Evolutionary conservation across 352 stramenopile species (phyloP), one percentile per base, ranked within the genome.

Genomic region (Aphanomyces astaci): DNA sequence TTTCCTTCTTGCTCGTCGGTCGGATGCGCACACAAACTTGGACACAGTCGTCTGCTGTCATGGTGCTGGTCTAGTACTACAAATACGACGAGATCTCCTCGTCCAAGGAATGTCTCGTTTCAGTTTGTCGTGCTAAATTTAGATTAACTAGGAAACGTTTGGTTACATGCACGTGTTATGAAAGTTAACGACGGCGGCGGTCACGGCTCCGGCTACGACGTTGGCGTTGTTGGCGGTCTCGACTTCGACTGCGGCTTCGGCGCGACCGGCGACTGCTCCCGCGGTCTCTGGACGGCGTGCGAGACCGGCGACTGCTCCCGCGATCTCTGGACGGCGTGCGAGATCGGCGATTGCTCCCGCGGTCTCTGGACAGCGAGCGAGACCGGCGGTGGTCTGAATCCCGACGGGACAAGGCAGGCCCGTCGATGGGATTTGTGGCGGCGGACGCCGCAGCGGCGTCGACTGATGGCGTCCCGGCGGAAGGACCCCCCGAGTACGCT

Each of bases 11-110:
- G 25, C 69, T 76, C 24, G 70, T 70, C 4, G 84, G 86, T 0
- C 84, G 84, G 31, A 92, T 82, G 19, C 86, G 82, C 30, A 94
- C 84, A 49, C 85, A 88, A 0, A 93, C 86, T 33, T 88, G 79
- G 52, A 91, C 83, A 7, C 79, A 75, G 65, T 92, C 83, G 22
- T 64, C 36, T 10, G 17, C 19, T 7, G 28, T 59, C 51, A 59
- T 59, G 15, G 1, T 39, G 19, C 9, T 55, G 0, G 19, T 10
- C 19, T 13, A 10, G 48, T n/a, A n/a, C n/a, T n/a, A n/a, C n/a
- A n/a, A n/a, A n/a, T n/a, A n/a, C n/a, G n/a, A n/a, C n/a, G n/a
- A n/a, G n/a, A n/a, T n/a, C n/a, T n/a, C n/a, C 36, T 7, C 36
- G 7, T 43, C 36, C 15, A 43, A 43, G 15, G 15, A 15, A 15